These are phyloP conservation scores for Neurospora sp. DNA, from an alignment of 495 filamentous ascomycete genomes.

Conservation along the genomic window DNA sequence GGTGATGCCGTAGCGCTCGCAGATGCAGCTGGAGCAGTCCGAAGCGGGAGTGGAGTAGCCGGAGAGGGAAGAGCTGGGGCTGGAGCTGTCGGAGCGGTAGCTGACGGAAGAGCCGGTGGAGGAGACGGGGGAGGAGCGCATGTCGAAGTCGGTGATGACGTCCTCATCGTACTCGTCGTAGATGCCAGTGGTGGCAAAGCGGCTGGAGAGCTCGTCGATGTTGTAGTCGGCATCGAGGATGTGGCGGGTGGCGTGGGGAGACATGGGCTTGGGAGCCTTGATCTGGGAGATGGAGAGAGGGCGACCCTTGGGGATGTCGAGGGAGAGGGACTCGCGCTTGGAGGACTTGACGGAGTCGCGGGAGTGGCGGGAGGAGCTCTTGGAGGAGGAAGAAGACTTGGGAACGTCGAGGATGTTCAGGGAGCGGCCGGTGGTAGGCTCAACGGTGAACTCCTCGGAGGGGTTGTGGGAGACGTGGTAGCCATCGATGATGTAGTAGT, in stretches of 20 bases:
- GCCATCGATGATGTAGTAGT: conserved; percentile 99
- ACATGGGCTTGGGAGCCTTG: conserved; percentile 77
- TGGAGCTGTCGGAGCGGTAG: conserved; percentile 65
- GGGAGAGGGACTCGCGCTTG: conserved; percentile 22
- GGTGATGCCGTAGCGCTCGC: conserved; percentile 93
- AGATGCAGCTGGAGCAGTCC: conserved; percentile 56
- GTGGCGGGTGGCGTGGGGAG: conserved; percentile 73
- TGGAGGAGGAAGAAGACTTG: conserved; percentile 36
- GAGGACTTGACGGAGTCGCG: conserved; percentile 26
- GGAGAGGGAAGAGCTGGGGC: conserved; percentile 61
- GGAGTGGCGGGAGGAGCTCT: conserved; percentile 23
- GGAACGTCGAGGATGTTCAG: conserved; percentile 65
- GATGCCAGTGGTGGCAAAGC: conserved; percentile 62
- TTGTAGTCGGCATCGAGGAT: conserved; percentile 72
- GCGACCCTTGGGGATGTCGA: conserved; percentile 74
- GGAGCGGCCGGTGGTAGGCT: conserved; percentile 93
- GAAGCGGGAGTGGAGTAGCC: conserved; percentile 53
- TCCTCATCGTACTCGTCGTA: conserved; percentile 56
- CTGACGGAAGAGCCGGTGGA: conserved; percentile 66
- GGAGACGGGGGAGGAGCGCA: conserved; percentile 46
- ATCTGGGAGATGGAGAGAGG: conserved; percentile 83
- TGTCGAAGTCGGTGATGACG: conserved; percentile 45
- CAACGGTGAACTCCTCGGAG: conserved; percentile 75
- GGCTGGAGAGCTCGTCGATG: conserved; percentile 57
- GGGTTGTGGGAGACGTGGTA: conserved; percentile 99